A percentile compares a stretch with the other conserved stretches of the same genome.
These are phyloP conservation scores for Trametes cubensis DNA, from an alignment of 768 basidiomycete genomes.

Conservation along the genomic window DNA sequence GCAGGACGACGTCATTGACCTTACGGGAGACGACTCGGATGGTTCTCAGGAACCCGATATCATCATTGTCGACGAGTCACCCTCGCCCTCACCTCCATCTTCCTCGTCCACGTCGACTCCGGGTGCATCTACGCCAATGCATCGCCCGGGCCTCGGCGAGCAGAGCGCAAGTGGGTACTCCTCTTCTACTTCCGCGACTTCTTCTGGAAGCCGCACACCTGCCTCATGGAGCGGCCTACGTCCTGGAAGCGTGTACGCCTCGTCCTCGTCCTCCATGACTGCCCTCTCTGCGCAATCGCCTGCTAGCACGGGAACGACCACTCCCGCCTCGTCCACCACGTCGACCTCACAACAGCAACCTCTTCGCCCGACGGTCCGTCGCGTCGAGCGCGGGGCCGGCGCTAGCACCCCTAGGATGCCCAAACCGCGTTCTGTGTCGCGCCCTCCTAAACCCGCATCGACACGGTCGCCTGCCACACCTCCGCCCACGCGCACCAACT, in stretches of 20 bases:
- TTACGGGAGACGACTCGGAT: slow-evolving; percentile 51
- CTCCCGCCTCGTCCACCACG: slow-evolving; percentile 1
- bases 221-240: slow-evolving; percentile 13
- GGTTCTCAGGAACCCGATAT: slow-evolving; percentile 14
- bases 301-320: neutral
- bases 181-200: slow-evolving; percentile 9
- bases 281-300: slow-evolving; percentile 1
- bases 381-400: slow-evolving; percentile 19
- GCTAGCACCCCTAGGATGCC: slow-evolving; percentile 12
- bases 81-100: slow-evolving; percentile 19
- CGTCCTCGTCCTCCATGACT: slow-evolving; percentile 11
- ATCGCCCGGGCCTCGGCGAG: slow-evolving; percentile 28
- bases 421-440: slow-evolving; percentile 19
- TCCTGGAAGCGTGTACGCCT: slow-evolving; percentile 3
- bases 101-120: neutral
- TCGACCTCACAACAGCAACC: neutral
- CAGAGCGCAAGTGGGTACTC: slow-evolving; percentile 12
- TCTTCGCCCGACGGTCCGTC: slow-evolving; percentile 17
- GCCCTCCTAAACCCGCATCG: neutral
- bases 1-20: slow-evolving; percentile 60
- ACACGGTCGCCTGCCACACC: slow-evolving; percentile 10
- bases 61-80: slow-evolving; percentile 36
- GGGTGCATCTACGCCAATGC: slow-evolving; percentile 16
- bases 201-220: slow-evolving; percentile 7
- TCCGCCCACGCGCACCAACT: slow-evolving; percentile 22